Evolutionary conservation across 179 eudicot genomes (phyloP).

Genomic region (Drosera spatulata): DNA sequence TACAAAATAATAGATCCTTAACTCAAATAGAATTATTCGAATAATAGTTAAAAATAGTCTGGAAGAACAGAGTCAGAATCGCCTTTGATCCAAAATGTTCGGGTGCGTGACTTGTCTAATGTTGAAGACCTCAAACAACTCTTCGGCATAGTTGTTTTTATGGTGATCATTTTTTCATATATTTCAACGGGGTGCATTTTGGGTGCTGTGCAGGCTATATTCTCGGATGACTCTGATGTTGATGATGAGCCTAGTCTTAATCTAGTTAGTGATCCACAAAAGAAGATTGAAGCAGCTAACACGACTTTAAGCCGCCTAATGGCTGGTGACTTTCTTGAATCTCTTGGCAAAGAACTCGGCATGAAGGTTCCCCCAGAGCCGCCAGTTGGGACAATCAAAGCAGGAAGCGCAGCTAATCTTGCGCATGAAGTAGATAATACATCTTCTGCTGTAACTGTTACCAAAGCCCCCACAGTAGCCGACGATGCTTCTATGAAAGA

Average conservation of each 20-base stretch:
- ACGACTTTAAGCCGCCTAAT: conserved; percentile 74
- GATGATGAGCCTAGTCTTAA: conserved; percentile 39
- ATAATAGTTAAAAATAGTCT: too few species aligned
- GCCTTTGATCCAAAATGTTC: too few species aligned
- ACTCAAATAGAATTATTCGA: too few species aligned
- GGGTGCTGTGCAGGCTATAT: conserved; percentile 68
- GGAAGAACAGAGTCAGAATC: too few species aligned
- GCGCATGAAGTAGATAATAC: conserved; percentile 4
- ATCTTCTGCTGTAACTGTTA: conserved; percentile 3
- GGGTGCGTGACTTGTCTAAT: too few species aligned
- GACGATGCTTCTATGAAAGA: conserved; percentile 10
- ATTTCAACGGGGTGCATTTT: neutral
- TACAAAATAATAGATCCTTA: too few species aligned
- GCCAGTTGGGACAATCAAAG: conserved; percentile 25
- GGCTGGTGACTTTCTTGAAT: conserved; percentile 94
- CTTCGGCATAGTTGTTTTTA: too few species aligned
- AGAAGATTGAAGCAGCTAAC: conserved; percentile 70
- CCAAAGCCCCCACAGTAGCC: conserved; percentile 4
- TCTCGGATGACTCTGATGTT: conserved; percentile 82
- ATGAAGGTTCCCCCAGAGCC: conserved; percentile 79
- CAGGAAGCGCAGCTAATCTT: conserved; percentile 6
- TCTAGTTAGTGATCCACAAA: conserved; percentile 44
- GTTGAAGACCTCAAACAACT: too few species aligned
- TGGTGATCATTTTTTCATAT: too few species aligned
- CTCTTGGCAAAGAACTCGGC: conserved; percentile 91